Evolutionary conservation across 2,329 filamentous ascomycete species (phyloP).

Genomic region (Claviceps africana): DNA sequence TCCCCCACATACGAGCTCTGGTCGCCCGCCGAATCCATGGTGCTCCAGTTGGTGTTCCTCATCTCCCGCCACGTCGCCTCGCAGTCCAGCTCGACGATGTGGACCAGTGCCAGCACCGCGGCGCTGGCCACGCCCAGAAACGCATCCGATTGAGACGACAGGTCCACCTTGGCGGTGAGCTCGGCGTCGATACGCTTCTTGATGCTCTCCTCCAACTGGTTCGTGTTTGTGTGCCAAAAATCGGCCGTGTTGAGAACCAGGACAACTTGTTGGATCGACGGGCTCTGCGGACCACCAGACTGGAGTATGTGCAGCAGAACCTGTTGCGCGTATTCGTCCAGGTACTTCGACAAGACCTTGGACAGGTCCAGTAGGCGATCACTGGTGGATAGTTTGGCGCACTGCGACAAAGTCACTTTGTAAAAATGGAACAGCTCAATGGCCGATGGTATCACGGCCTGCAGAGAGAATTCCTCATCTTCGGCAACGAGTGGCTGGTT

Average conservation of each 20-base stretch:
- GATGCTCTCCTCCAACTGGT: constrained; percentile 88
- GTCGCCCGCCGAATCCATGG: constrained; percentile 83
- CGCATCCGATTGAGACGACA: constrained; percentile 85
- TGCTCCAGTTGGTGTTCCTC: constrained; percentile 90
- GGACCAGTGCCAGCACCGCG: constrained; percentile 70
- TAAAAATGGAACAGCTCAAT: constrained; percentile 98
- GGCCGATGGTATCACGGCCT: constrained; percentile 81
- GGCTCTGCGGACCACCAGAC: constrained; percentile 36
- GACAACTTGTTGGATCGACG: constrained; percentile 59
- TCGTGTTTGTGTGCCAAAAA: constrained; percentile 90
- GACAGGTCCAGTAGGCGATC: constrained; percentile 73
- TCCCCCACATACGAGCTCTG: constrained; percentile 86
- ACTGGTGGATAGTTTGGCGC: constrained; percentile 90
- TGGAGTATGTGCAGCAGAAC: constrained; percentile 64
- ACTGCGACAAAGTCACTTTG: constrained; percentile 81
- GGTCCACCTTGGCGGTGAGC: constrained; percentile 60
- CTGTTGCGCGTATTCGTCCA: constrained; percentile 91
- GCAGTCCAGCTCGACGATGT: constrained; percentile 66
- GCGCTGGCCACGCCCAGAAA: constrained; percentile 92
- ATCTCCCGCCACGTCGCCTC: constrained; percentile 92
- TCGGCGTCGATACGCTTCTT: constrained; percentile 77
- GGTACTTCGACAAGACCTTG: constrained; percentile 75
- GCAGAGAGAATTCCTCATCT: constrained; percentile 85
- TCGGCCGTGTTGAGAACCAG: constrained; percentile 92
- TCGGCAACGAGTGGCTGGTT: constrained; percentile 62